These are phyloP conservation scores for Zea mays DNA, from an alignment of 176 grass and related monocot genomes.

Conservation along the genomic window Zm-B73-REFERENCE-NAM-5.0 NC_050097.1:6554501-6555000, in stretches of 20 bases:
- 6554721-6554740: background rate
- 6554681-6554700: slow-evolving; percentile 11
- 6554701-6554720: background rate
- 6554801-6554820: background rate
- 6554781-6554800: background rate
- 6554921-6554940: background rate
- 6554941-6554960: background rate
- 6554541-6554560: slow-evolving; percentile 89
- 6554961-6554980: background rate
- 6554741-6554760: slow-evolving; percentile 5
- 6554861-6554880: slow-evolving; percentile 2
- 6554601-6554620: slow-evolving; percentile 78
- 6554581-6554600: slow-evolving; percentile 74
- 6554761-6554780: background rate
- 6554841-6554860: background rate
- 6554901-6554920: background rate
- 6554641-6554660: slow-evolving; percentile 77
- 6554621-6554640: slow-evolving; percentile 77
- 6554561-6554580: slow-evolving; percentile 91
- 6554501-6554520: slow-evolving; percentile 88
- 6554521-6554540: slow-evolving; percentile 97
- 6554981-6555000: slow-evolving; percentile 10
- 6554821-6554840: background rate
- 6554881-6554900: background rate
- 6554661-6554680: slow-evolving; percentile 34